Base-by-base conservation (phyloP, 176 grass and related monocot genomes). In the Bromus sterilis region DNA sequence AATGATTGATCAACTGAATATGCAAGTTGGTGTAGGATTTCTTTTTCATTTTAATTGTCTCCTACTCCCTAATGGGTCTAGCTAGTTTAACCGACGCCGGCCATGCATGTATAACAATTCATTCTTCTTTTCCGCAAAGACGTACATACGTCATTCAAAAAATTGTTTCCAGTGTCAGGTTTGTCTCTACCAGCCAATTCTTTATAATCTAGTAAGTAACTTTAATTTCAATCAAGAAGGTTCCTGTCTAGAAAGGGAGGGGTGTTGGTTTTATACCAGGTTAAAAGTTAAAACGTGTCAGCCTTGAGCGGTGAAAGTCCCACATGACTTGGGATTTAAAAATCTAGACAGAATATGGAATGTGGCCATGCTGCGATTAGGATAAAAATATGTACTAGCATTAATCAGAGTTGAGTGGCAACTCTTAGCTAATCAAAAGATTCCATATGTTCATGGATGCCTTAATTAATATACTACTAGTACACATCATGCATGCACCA, bases 291-390 rank as follows among this genome's bases (percentile, higher is more conserved):
- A n/a, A n/a, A n/a, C n/a, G 44, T 81, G 71, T 82, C 56, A 66
- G 34, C 39, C 72, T 77, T 51, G 29, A 86, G 78, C 55, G 64
- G 78, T 74, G 43, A 89, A 82, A 78, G 66, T 14, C 41, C 30
- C 39, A 28, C 43, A 14, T 82, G 55, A 65, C 32, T 78, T 64
- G 36, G 59, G 74, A 76, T 86, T 89, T 86, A 82, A 78, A 36
- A 86, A 86, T 86, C 21, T 44, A 64, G 46, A 82, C 66, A 68
- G 83, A 90, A 90, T 83, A 83, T 83, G 66, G 78, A 86, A 86
- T 82, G 79, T 75, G 79, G 58, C 65, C 44, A 26, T 34, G 58
- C 79, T 78, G 59, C 86, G 41, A 71, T 49, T 90, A 78, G 66
- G 83, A 86, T 90, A 75, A n/a, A n/a, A n/a, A 75, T 83, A 53